Base-by-base conservation (phyloP, 306 rosid species). In the Gastrolobium bilobum region DNA sequence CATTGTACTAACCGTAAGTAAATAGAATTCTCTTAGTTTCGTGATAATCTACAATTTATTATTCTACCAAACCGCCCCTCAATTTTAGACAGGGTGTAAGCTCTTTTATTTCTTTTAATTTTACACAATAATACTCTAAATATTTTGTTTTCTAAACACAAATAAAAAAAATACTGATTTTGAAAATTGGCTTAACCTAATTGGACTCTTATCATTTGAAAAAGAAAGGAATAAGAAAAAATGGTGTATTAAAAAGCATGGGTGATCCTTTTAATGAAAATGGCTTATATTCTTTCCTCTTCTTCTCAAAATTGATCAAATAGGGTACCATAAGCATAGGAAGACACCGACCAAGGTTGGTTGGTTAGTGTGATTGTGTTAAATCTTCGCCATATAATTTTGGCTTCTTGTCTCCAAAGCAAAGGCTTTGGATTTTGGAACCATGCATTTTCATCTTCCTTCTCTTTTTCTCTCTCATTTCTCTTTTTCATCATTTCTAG, bases 321-420 rank as follows among this genome's bases (percentile, higher is more conserved):
- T 8, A 37, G n/a, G 83, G 86, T 34, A 76, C 86, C 86, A 73
- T 48, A 0, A 63, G 76, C 11, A 83, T 56, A 33, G 34, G 5
- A 71, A 71, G 76, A 58, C 60, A 50, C 60, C 47, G 87, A 89
- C 84, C 87, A 83, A 62, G 34, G 9, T 6, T 39, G 14, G 47
- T 38, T 62, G 11, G 30, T n/a, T 62, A 35, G 47, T 62, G 88
- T 87, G 87, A 87, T 73, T 69, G 86, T 84, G 86, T 87, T 88
- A 77, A 82, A 82, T 77, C 79, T 77, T 62, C 60, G 43, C 26
- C 79, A 73, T 69, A 72, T 39, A 79, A 63, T 35, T 72, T 85
- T 85, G 89, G 89, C 87, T 78, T 80, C 88, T 80, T 84, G 75
- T 82, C 77, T 37, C 1, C 87, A 87, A 90, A 87, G 90, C 79